Evolutionary conservation across 495 filamentous ascomycete species (phyloP).

Genomic region (Penicillium crystallinum): DNA sequence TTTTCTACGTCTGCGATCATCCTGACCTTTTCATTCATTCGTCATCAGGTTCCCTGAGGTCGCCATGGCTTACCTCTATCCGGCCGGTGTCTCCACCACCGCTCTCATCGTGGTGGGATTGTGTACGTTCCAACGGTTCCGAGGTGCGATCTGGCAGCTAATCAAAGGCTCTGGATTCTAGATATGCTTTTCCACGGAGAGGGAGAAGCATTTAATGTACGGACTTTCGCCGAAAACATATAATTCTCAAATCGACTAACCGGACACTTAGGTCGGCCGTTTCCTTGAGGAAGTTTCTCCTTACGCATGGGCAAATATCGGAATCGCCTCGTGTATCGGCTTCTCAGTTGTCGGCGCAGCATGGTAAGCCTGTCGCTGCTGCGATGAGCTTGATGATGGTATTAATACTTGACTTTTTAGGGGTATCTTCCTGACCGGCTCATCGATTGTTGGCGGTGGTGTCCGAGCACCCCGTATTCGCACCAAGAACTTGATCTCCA

Average conservation of each 20-base stretch:
- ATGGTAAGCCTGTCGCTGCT: conserved; percentile 62
- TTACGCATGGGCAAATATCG: conserved; percentile 85
- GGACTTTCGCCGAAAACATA: conserved; percentile 15
- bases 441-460: conserved; percentile 95
- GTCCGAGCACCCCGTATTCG: conserved; percentile 94
- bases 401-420: conserved; percentile 45
- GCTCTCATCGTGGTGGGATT: conserved; percentile 77
- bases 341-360: conserved; percentile 93
- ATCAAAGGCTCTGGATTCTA: conserved; percentile 41
- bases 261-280: conserved; percentile 65
- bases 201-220: conserved; percentile 94
- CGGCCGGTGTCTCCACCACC: conserved; percentile 61
- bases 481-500: conserved; percentile 98
- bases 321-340: conserved; percentile 91
- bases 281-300: conserved; percentile 94
- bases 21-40: conserved; percentile 20
- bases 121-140: conserved; percentile 55
- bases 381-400: not conserved
- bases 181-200: conserved; percentile 98
- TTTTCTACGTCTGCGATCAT: conserved; percentile 11
- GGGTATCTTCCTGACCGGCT: conserved; percentile 98
- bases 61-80: conserved; percentile 56
- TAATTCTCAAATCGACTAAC: conserved; percentile 14
- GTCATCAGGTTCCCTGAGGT: conserved; percentile 26
- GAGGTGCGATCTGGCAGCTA: conserved; percentile 19